A percentile compares a stretch with the other conserved stretches of the same genome.
Conservation (phyloP, 192 early-diverging fungal species). For the Jimgerdemannia flammicorona region DNA sequence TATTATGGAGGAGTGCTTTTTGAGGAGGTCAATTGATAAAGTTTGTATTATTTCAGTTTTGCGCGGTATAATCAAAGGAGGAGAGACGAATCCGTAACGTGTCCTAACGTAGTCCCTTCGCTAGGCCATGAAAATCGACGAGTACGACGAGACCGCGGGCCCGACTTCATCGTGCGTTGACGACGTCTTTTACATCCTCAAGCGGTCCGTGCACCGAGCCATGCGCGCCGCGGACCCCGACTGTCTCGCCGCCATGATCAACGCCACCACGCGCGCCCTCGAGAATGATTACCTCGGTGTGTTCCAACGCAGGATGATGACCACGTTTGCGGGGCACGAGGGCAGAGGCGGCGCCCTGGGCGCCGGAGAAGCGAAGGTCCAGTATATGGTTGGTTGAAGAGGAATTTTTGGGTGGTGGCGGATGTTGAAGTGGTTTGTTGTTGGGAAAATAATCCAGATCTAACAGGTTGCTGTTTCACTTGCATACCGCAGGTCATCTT, state of each 20-base stretch:
- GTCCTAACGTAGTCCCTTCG: not conserved
- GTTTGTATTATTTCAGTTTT: constrained; percentile 21
- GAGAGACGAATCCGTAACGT: not conserved
- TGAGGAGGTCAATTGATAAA: constrained; percentile 71
- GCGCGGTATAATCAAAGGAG: not conserved
- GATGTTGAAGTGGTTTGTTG: too few relatives aligned
- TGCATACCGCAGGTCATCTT: constrained; percentile 48
- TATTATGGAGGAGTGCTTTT: constrained; percentile 71
- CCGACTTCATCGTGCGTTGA: constrained; percentile 73
- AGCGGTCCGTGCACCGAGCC: constrained; percentile 66
- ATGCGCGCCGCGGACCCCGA: constrained; percentile 71
- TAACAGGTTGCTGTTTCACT: constrained; percentile 13
- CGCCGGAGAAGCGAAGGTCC: constrained; percentile 49
- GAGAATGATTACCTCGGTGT: constrained; percentile 66
- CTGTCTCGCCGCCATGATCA: constrained; percentile 65
- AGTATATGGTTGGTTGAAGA: constrained; percentile 56
- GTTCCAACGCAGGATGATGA: constrained; percentile 56
- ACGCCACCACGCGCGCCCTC: constrained; percentile 57
- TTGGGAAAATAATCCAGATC: not conserved
- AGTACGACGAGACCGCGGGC: constrained; percentile 39
- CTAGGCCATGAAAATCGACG: constrained; percentile 67
- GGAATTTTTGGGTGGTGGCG: not conserved
- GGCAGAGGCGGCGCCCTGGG: constrained; percentile 28
- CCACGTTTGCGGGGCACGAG: constrained; percentile 39
- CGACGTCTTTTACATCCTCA: constrained; percentile 91